Percentiles rank a stretch among this genome's conserved stretches.
Conservation (phyloP, 805 yeast species). For the Wickerhamiella kazuoi region DNA sequence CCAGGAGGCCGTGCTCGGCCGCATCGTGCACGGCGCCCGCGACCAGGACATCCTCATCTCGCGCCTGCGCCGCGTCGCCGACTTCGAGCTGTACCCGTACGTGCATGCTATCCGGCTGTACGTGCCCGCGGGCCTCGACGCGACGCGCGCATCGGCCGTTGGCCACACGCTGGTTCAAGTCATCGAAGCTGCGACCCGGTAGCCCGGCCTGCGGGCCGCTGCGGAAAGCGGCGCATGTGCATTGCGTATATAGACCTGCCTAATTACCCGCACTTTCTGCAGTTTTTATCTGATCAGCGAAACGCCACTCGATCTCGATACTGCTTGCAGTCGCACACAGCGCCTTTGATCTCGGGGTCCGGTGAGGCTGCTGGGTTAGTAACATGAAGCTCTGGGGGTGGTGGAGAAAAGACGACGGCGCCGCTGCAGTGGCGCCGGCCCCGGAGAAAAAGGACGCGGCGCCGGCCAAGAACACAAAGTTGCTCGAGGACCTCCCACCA, state of each 20-base stretch:
- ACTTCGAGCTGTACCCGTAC: slow-evolving; percentile 57
- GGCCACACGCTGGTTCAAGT: slow-evolving; percentile 21
- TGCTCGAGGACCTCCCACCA: slow-evolving; percentile 20
- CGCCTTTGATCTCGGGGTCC: too few species aligned
- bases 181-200: slow-evolving; percentile 1
- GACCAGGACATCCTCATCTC: slow-evolving; percentile 39
- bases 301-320: not conserved
- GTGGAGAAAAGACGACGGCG: slow-evolving; percentile 12
- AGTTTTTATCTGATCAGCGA: too few species aligned
- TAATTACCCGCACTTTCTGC: too few species aligned
- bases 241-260: too few species aligned
- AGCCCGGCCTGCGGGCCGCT: too few species aligned
- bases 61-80: slow-evolving; percentile 44
- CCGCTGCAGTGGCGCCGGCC: not conserved
- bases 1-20: slow-evolving; percentile 47
- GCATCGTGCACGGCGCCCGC: slow-evolving; percentile 41
- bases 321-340: not conserved
- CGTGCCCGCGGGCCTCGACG: slow-evolving; percentile 30
- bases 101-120: slow-evolving; percentile 41
- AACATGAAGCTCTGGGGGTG: slow-evolving; percentile 15
- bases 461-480: slow-evolving; percentile 2
- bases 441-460: not conserved
- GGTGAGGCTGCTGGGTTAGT: too few species aligned
- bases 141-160: slow-evolving; percentile 29
- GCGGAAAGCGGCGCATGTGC: too few species aligned